Evolutionary conservation across 257 asterid genomes (phyloP).

Genomic region (Haberlea rhodopensis): DNA sequence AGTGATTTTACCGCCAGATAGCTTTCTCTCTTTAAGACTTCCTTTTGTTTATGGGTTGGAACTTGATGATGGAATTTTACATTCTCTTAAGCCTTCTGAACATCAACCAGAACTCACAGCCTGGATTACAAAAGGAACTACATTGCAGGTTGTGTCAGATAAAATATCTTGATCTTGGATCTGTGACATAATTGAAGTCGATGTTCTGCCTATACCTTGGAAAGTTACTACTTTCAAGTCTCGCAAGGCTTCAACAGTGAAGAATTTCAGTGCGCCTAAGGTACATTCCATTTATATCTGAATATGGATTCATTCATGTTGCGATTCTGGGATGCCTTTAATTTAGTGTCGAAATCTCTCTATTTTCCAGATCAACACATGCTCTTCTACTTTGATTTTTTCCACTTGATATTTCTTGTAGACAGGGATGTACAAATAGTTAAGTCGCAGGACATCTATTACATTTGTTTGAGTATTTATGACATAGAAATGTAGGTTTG

Average conservation of each 20-base stretch:
- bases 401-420: neutral
- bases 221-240: constrained; percentile 28
- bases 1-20: constrained; percentile 88
- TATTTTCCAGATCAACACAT: neutral
- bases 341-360: neutral
- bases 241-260: constrained; percentile 24
- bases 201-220: constrained; percentile 26
- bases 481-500: neutral
- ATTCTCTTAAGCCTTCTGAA: constrained; percentile 69
- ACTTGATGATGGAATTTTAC: constrained; percentile 68
- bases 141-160: constrained; percentile 58
- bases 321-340: constrained; percentile 11
- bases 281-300: constrained; percentile 24
- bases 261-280: constrained; percentile 31
- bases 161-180: constrained; percentile 45
- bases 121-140: constrained; percentile 62
- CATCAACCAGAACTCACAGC: constrained; percentile 88
- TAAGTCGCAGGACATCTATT: neutral
- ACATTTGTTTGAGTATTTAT: neutral
- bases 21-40: constrained; percentile 86
- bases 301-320: neutral
- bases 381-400: neutral
- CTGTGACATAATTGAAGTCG: constrained; percentile 32
- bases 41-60: constrained; percentile 83
- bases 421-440: neutral